Conservation (phyloP, 441 rosid species). For the Erodium chrysanthum region DNA sequence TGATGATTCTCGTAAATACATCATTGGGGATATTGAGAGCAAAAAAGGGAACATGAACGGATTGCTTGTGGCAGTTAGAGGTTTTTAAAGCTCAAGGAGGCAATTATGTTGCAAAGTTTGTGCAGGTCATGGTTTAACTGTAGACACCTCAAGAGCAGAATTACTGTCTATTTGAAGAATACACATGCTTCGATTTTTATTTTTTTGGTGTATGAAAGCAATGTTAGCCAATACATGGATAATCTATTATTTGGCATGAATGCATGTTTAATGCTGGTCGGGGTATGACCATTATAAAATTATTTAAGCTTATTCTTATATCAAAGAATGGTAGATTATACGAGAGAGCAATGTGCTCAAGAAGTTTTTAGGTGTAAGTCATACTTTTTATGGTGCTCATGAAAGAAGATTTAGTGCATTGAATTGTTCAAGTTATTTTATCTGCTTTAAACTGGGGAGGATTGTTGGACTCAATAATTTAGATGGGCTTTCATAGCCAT, state of each 20-base stretch:
- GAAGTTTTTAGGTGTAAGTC: not conserved
- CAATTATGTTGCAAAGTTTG: not conserved
- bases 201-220: not conserved
- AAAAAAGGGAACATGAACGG: not conserved
- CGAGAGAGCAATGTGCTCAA: not conserved
- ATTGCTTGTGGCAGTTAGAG: not conserved
- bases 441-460: not conserved
- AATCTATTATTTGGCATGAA: constrained; percentile 3
- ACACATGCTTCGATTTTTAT: not conserved
- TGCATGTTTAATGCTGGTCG: not conserved
- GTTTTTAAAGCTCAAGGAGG: not conserved
- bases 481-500: not conserved
- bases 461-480: not conserved
- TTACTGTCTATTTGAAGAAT: not conserved
- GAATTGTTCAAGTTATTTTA: not conserved
- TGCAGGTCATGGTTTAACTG: not conserved
- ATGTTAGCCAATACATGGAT: not conserved
- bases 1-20: not conserved
- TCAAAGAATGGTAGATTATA: not conserved
- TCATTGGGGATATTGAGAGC: not conserved
- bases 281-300: not conserved
- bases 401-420: not conserved
- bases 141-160: not conserved
- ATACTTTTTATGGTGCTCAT: not conserved
- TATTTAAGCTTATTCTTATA: constrained; percentile 1